Base-by-base conservation (phyloP, 1,284 basidiomycete genomes). In the Testicularia cyperi region DNA sequence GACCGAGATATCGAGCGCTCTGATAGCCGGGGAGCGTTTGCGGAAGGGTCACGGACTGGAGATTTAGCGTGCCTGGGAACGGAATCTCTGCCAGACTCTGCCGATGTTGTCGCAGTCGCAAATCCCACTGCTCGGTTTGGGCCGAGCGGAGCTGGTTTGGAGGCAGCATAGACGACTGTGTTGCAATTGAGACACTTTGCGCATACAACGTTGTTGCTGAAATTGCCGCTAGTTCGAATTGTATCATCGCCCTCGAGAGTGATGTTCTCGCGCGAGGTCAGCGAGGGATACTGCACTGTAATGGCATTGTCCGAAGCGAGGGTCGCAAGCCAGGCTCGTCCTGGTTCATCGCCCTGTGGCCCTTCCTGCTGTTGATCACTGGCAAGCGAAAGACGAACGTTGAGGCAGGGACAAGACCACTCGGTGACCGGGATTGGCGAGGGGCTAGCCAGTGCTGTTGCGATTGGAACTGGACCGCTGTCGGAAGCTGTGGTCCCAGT, bases 131-230 rank as follows among this genome's bases (percentile, higher is more conserved):
- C 33, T 29, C 63, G 38, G 10, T 44, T 33, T 3, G 63, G 63
- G 13, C 44, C 53, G 15, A 58, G 63, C 9, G 63, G 63, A 0
- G 60, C 53, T 3, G 58, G 58, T 26, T 54, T 61, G 28, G 45
- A 37, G 19, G 41, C 48, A 10, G 52, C 63, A 30, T 65, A 65
- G 21, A 58, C 44, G 35, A 65, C 28, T 0, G 53, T 54, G 30
- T 56, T 38, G 45, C 63, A 65, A 40, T 54, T 57, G 31, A 62
- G 32, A 44, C 63, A 65, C 22, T 45, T 56, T 12, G 55, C 48
- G 46, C 61, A 64, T 16, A 55, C 44, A 20, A 58, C 37, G 46
- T 29, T 51, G n/a, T n/a, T n/a, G n/a, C n/a, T n/a, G n/a, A n/a
- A n/a, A n/a, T n/a, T n/a, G n/a, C n/a, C n/a, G n/a, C n/a, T n/a